phyloP scores from a whole-genome alignment of 2,329 filamentous ascomycete genomes.

The Anisogramma anomala region DNA sequence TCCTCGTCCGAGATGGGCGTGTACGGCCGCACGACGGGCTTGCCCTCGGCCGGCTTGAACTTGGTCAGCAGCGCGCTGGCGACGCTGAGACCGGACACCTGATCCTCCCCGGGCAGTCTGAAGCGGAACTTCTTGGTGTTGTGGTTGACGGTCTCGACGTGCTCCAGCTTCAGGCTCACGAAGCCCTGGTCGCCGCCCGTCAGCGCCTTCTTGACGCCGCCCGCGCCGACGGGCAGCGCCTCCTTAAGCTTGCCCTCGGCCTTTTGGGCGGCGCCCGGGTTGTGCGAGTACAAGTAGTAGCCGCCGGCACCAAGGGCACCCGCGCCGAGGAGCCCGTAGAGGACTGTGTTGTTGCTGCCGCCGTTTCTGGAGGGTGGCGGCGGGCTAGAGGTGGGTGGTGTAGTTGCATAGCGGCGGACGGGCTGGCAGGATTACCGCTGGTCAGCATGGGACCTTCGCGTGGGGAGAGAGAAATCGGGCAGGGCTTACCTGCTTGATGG shows the following conservation, averaged over 20 bases:
- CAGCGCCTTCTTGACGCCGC: conserved; percentile 42
- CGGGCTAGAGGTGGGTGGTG: conserved; percentile 33
- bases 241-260: conserved; percentile 42
- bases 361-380: conserved; percentile 4
- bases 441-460: conserved; percentile 9
- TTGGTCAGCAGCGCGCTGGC: conserved; percentile 87
- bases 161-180: conserved; percentile 66
- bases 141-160: conserved; percentile 72
- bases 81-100: conserved; percentile 70
- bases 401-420: conserved; percentile 57
- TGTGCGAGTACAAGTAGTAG: conserved; percentile 43
- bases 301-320: conserved; percentile 46
- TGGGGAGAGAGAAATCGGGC: conserved; percentile 1
- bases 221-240: conserved; percentile 19
- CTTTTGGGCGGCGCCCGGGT: conserved; percentile 38
- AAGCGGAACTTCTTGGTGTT: conserved; percentile 94
- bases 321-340: conserved; percentile 50
- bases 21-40: conserved; percentile 83
- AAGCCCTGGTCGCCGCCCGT: conserved; percentile 85
- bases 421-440: conserved; percentile 33
- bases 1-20: conserved; percentile 85
- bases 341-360: conserved; percentile 45
- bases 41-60: conserved; percentile 75
- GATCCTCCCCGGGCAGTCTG: conserved; percentile 69
- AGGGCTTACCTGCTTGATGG: conserved; percentile 49